Conservation (phyloP, 345 rosid genomes). For the Aurinia saxatilis region DNA sequence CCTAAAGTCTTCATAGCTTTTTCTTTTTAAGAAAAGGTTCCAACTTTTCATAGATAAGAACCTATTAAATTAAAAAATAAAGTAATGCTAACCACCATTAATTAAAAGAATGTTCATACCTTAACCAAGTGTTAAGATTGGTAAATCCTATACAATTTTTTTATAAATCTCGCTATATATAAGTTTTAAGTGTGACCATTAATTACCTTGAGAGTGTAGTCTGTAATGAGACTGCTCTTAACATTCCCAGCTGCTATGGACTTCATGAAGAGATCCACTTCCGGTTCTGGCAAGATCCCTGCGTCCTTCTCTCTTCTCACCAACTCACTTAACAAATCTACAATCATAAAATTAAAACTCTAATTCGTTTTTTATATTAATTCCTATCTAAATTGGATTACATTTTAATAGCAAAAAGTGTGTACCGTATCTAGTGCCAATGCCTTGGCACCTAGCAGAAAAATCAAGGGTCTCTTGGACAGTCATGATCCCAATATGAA, state of each 20-base stretch:
- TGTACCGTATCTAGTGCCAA: constrained; percentile 86
- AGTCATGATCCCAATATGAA: constrained; percentile 81
- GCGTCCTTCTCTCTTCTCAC: constrained; percentile 75
- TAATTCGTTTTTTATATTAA: no score
- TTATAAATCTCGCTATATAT: background rate
- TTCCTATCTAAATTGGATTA: no score
- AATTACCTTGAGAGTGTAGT: constrained; percentile 78
- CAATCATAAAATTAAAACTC: no score
- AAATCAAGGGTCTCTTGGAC: constrained; percentile 92
- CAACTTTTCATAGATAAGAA: background rate
- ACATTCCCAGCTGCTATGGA: constrained; percentile 71
- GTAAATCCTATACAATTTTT: background rate
- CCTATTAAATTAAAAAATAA: background rate
- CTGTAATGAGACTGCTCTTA: constrained; percentile 78
- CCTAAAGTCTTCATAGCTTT: background rate
- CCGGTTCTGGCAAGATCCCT: constrained; percentile 75
- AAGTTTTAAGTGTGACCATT: background rate
- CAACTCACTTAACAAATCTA: constrained; percentile 68
- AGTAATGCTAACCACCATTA: background rate
- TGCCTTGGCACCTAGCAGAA: constrained; percentile 91
- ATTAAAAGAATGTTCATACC: background rate
- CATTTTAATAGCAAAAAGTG: no score
- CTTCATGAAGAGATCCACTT: constrained; percentile 90
- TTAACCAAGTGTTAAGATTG: background rate
- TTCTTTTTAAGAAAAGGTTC: background rate